Evolutionary conservation across 345 rosid genomes (phyloP).

Genomic region (Kernera saxatilis): DNA sequence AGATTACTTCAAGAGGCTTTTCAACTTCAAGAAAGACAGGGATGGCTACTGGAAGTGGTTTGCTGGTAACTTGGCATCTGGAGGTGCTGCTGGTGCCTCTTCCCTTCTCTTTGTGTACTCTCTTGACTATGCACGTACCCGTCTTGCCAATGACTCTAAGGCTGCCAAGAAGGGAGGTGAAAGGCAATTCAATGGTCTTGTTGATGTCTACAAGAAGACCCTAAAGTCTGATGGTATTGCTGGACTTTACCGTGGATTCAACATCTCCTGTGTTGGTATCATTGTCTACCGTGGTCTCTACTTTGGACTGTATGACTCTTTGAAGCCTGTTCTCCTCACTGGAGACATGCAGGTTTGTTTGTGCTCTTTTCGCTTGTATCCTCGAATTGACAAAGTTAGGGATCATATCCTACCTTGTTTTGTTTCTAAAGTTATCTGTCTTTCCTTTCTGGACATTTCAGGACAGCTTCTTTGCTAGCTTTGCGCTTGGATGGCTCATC

Average conservation of each 20-base stretch:
- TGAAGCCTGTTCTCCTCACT: constrained; percentile 62
- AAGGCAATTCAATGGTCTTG: constrained; percentile 78
- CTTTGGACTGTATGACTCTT: constrained; percentile 78
- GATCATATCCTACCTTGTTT: background rate
- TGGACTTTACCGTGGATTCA: constrained; percentile 93
- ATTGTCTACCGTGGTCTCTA: constrained; percentile 86
- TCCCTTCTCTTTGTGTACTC: constrained; percentile 83
- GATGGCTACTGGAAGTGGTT: constrained; percentile 97
- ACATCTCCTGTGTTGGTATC: constrained; percentile 82
- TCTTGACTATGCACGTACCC: constrained; percentile 83
- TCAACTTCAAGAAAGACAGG: constrained; percentile 85
- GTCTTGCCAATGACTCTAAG: constrained; percentile 90
- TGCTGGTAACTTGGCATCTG: constrained; percentile 86
- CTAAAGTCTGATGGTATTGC: constrained; percentile 68
- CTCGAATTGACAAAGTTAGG: background rate
- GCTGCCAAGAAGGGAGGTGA: constrained; percentile 86
- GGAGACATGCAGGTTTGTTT: constrained; percentile 53
- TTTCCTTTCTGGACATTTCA: constrained; percentile 30
- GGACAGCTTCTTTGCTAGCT: constrained; percentile 90
- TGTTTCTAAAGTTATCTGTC: background rate
- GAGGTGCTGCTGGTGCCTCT: constrained; percentile 90
- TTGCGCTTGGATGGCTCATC: constrained; percentile 87
- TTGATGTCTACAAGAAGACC: constrained; percentile 82
- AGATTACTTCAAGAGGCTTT: constrained; percentile 85
- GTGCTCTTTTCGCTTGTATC: background rate